Evolutionary conservation across 2,329 filamentous ascomycete genomes (phyloP).

Genomic region (Chaetomiaceae sp.): DNA sequence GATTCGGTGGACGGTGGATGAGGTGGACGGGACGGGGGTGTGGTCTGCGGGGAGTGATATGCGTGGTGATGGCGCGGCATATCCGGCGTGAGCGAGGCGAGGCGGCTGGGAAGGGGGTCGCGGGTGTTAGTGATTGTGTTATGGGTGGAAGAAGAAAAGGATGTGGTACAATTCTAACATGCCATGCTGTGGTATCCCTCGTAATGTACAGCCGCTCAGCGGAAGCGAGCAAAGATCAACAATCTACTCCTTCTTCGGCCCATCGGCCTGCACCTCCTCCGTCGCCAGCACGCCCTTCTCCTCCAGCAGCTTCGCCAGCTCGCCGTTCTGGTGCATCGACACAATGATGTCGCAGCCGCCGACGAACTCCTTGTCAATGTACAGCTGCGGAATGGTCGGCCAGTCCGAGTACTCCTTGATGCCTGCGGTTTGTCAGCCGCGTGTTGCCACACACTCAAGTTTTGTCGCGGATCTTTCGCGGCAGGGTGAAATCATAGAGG

Average conservation of each 20-base stretch:
- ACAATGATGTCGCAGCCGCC: conserved; percentile 97
- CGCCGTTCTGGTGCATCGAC: conserved; percentile 94
- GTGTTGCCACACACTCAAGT: too few species aligned
- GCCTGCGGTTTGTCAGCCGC: conserved; percentile 46
- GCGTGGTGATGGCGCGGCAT: conserved; percentile 72
- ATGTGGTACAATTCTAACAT: conserved; percentile 10
- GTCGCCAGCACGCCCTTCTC: conserved; percentile 80
- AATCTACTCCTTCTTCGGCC: conserved; percentile 31
- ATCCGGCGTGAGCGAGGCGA: conserved; percentile 39
- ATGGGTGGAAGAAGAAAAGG: neutral
- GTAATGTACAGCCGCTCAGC: conserved; percentile 5
- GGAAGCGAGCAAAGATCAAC: neutral
- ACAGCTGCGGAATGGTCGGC: conserved; percentile 97
- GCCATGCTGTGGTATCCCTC: conserved; percentile 5
- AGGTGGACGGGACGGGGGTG: conserved; percentile 59
- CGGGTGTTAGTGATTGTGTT: too few species aligned
- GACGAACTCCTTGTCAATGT: conserved; percentile 91
- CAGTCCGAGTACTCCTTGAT: conserved; percentile 99
- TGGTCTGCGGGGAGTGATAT: conserved; percentile 88
- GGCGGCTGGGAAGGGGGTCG: too few species aligned
- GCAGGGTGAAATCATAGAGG: neutral
- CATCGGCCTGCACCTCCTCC: conserved; percentile 38
- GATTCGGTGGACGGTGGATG: conserved; percentile 69
- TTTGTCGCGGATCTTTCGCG: too few species aligned
- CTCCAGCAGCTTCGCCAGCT: conserved; percentile 83